phyloP scores from a whole-genome alignment of 73 alveolate species.

The Loxodes magnus region DNA sequence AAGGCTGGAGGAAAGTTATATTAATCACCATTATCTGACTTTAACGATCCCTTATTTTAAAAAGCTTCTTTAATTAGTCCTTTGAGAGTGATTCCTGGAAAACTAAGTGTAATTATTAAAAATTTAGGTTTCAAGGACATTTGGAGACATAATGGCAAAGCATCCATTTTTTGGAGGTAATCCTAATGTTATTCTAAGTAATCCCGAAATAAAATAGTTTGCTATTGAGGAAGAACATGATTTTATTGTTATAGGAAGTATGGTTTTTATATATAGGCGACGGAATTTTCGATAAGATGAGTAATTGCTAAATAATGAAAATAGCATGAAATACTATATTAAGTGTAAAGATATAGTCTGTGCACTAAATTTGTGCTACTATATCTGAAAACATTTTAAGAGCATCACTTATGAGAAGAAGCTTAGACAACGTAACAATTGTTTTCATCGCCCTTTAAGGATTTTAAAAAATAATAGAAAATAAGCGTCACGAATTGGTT shows the following conservation, averaged over 20 bases:
- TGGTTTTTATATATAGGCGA: constrained; percentile 61
- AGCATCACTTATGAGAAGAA: too few relatives aligned
- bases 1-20: constrained; percentile 72
- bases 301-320: too few relatives aligned
- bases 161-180: constrained; percentile 83
- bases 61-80: too few relatives aligned
- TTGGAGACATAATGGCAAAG: constrained; percentile 96
- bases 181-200: constrained; percentile 85
- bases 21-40: constrained; percentile 16
- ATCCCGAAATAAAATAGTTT: constrained; percentile 81
- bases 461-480: too few relatives aligned
- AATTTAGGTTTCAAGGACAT: constrained; percentile 71
- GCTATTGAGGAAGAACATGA: constrained; percentile 61
- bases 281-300: constrained; percentile 93
- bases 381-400: too few relatives aligned
- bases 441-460: too few relatives aligned
- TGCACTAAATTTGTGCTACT: too few relatives aligned
- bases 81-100: constrained; percentile 94
- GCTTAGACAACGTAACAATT: too few relatives aligned
- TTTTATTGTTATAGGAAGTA: constrained; percentile 41
- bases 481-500: too few relatives aligned
- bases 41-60: too few relatives aligned
- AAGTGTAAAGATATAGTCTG: too few relatives aligned
- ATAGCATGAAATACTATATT: too few relatives aligned
- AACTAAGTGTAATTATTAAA: constrained; percentile 95